Evolutionary conservation across 106 monocot species (phyloP).

Genomic region (Amphibolis antarctica): DNA sequence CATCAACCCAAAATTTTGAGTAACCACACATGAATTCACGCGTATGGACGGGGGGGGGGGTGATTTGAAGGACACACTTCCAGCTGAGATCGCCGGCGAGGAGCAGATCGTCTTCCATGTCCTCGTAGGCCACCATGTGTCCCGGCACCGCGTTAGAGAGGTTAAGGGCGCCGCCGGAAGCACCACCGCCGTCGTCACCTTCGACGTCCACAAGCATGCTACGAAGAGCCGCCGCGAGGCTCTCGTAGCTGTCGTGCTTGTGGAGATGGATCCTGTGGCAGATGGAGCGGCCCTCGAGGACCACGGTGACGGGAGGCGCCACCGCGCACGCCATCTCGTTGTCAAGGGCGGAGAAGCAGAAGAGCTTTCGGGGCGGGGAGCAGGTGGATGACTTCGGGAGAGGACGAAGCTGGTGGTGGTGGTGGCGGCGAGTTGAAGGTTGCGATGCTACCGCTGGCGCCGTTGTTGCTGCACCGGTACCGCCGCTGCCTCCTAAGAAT

Average conservation of each 20-base stretch:
- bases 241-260: conserved; percentile 46
- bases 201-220: conserved; percentile 45
- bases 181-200: not conserved
- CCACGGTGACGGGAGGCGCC: conserved; percentile 52
- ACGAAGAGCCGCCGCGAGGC: conserved; percentile 51
- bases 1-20: not conserved
- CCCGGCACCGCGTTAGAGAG: conserved; percentile 76
- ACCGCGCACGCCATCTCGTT: conserved; percentile 28
- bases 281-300: conserved; percentile 71
- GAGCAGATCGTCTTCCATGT: conserved; percentile 79
- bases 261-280: conserved; percentile 61
- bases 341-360: conserved; percentile 24
- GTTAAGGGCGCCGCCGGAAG: conserved; percentile 13
- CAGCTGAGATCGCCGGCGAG: conserved; percentile 79
- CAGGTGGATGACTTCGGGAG: not conserved
- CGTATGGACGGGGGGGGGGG: not conserved
- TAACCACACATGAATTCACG: not conserved
- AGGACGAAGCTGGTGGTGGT: not conserved
- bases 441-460: not conserved
- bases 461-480: not conserved
- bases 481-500: not conserved
- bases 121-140: conserved; percentile 68
- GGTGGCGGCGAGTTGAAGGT: not conserved
- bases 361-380: conserved; percentile 15
- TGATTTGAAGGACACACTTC: conserved; percentile 29